Evolutionary conservation across 768 basidiomycete genomes (phyloP).

Genomic region (Leccinum uliginosum): DNA sequence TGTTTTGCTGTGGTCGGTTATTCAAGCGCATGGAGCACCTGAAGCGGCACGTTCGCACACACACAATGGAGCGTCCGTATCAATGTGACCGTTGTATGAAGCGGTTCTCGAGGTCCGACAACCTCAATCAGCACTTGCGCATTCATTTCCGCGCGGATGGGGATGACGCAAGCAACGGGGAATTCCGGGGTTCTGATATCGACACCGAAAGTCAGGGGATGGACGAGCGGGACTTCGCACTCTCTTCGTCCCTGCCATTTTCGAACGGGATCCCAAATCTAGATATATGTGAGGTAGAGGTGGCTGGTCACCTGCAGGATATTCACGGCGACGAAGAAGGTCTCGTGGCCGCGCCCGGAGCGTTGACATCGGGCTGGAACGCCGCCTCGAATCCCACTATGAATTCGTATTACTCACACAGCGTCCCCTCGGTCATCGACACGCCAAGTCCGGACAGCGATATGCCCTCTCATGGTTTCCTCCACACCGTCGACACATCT

Average conservation of each 20-base stretch:
- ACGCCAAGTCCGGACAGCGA: slow-evolving; percentile 17
- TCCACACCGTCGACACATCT: slow-evolving; percentile 20
- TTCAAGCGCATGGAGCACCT: slow-evolving; percentile 95
- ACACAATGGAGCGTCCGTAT: slow-evolving; percentile 86
- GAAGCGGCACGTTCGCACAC: slow-evolving; percentile 81
- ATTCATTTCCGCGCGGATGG: slow-evolving; percentile 53
- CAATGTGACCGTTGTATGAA: slow-evolving; percentile 71
- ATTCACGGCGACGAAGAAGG: slow-evolving; percentile 58
- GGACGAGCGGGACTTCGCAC: slow-evolving; percentile 30
- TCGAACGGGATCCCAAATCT: slow-evolving; percentile 39
- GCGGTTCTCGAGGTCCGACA: slow-evolving; percentile 85
- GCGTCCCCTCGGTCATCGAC: slow-evolving; percentile 13
- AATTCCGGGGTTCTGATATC: slow-evolving; percentile 22
- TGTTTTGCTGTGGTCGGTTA: slow-evolving; percentile 75
- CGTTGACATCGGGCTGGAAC: slow-evolving; percentile 16
- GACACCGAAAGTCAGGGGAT: slow-evolving; percentile 33
- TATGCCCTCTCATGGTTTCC: slow-evolving; percentile 18
- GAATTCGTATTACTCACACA: slow-evolving; percentile 22
- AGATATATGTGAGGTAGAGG: slow-evolving; percentile 58
- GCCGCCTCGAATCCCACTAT: slow-evolving; percentile 16
- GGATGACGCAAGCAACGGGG: slow-evolving; percentile 27
- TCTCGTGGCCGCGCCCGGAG: slow-evolving; percentile 34
- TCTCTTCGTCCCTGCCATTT: slow-evolving; percentile 24
- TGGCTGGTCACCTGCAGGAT: slow-evolving; percentile 50
- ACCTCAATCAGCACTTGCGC: slow-evolving; percentile 80